phyloP scores from a whole-genome alignment of 1,284 basidiomycete genomes.

The Cryptococcus deneoformans region DNA sequence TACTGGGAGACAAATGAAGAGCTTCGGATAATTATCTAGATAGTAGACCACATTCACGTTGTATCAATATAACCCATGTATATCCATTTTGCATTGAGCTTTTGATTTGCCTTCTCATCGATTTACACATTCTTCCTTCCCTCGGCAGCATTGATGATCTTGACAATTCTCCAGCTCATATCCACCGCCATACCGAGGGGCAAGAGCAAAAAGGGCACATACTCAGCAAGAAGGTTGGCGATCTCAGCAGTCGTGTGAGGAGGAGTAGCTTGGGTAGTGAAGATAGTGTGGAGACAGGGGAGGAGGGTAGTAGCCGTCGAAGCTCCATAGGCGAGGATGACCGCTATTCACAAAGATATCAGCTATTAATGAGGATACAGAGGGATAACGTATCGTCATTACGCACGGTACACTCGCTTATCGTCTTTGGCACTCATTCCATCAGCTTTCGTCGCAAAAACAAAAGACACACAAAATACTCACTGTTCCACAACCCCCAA shows the following conservation, averaged over 20 bases:
- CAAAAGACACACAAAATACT: slow-evolving; percentile 17
- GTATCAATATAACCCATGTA: not conserved
- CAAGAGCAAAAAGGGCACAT: slow-evolving; percentile 68
- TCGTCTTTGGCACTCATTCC: slow-evolving; percentile 27
- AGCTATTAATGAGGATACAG: too few species aligned
- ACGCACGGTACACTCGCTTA: slow-evolving; percentile 40
- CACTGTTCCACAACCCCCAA: slow-evolving; percentile 64
- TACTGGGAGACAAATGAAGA: too few species aligned
- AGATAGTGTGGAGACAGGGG: slow-evolving; percentile 63
- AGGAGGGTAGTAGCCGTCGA: slow-evolving; percentile 73
- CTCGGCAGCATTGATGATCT: slow-evolving; percentile 19
- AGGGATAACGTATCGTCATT: not conserved
- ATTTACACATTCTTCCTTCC: slow-evolving; percentile 16
- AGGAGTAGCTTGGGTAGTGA: slow-evolving; percentile 46
- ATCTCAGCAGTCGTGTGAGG: slow-evolving; percentile 25
- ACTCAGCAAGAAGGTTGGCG: slow-evolving; percentile 65
- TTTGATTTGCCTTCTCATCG: not conserved
- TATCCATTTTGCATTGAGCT: not conserved
- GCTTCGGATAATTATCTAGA: too few species aligned
- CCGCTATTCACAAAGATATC: slow-evolving; percentile 20
- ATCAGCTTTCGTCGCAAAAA: not conserved
- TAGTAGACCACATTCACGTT: too few species aligned
- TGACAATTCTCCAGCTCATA: slow-evolving; percentile 52
- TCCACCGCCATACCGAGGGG: slow-evolving; percentile 70
- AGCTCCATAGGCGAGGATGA: slow-evolving; percentile 68